Evolutionary conservation across 345 rosid genomes (phyloP).

Genomic region (Heritiera littoralis): DNA sequence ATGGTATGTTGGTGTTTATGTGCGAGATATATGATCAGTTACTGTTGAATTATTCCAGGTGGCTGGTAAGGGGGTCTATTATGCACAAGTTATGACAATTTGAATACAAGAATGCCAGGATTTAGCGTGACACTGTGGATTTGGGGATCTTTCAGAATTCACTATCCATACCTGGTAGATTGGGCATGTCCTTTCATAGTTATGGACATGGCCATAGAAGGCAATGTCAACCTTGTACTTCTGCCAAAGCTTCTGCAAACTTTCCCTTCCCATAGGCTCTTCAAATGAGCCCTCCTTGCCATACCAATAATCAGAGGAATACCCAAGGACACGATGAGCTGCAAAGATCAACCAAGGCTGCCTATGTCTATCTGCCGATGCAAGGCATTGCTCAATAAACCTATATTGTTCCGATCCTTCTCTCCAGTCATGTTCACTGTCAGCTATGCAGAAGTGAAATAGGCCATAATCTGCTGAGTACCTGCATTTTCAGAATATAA

Average conservation of each 20-base stretch:
- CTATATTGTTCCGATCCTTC: constrained; percentile 63
- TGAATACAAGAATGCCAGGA: no score
- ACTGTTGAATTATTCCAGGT: no score
- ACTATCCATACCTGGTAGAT: constrained; percentile 57
- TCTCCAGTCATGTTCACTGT: constrained; percentile 76
- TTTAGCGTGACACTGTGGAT: neutral
- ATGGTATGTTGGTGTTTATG: no score
- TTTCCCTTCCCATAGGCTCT: constrained; percentile 66
- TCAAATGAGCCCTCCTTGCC: constrained; percentile 54
- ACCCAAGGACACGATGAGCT: constrained; percentile 70
- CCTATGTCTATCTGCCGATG: constrained; percentile 60
- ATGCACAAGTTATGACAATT: constrained; percentile 19
- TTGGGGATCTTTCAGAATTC: neutral
- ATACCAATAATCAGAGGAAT: constrained; percentile 57
- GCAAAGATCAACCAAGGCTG: constrained; percentile 77
- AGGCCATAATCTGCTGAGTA: constrained; percentile 68
- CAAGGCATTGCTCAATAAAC: constrained; percentile 67
- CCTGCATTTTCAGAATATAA: constrained; percentile 40
- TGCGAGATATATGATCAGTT: no score
- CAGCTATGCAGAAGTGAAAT: constrained; percentile 77
- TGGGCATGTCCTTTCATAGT: constrained; percentile 73
- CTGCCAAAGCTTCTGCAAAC: constrained; percentile 74
- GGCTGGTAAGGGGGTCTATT: no score
- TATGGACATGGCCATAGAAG: constrained; percentile 71
- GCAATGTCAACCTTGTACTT: constrained; percentile 79